Conservation (phyloP, 306 rosid genomes). For the Vigna trinervia region DNA sequence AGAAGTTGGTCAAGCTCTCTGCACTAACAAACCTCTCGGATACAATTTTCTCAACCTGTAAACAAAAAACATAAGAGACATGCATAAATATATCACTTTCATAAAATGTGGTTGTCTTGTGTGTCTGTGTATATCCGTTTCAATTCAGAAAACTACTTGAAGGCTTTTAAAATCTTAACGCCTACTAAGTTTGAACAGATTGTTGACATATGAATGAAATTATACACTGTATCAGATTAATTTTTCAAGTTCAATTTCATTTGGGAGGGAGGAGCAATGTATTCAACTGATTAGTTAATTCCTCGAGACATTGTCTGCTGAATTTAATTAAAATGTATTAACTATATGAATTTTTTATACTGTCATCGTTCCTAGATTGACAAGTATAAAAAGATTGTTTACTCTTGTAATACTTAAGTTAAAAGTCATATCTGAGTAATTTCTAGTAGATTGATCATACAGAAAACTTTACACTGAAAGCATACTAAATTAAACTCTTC, state of each 20-base stretch:
- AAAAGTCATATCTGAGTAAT: neutral
- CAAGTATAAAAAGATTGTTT: neutral
- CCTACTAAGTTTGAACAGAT: neutral
- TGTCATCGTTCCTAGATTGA: neutral
- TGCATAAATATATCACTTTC: neutral
- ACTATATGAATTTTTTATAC: neutral
- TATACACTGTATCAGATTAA: neutral
- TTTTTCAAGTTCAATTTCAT: constrained; percentile 17
- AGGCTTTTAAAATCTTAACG: neutral
- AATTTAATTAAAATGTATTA: neutral
- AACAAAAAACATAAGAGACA: constrained; percentile 20
- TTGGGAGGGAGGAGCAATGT: neutral
- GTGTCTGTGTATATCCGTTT: neutral
- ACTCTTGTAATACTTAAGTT: neutral
- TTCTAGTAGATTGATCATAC: neutral
- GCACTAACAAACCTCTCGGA: constrained; percentile 19
- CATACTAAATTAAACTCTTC: neutral
- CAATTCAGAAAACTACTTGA: neutral
- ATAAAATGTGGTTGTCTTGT: neutral
- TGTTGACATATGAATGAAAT: neutral
- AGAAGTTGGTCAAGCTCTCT: constrained; percentile 11
- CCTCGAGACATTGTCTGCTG: neutral
- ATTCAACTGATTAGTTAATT: constrained; percentile 5
- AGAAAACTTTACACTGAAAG: neutral
- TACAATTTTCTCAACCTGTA: constrained; percentile 52